phyloP scores from a whole-genome alignment of 371 early-diverging fungal species.

The Apophysomyces sp. region DNA sequence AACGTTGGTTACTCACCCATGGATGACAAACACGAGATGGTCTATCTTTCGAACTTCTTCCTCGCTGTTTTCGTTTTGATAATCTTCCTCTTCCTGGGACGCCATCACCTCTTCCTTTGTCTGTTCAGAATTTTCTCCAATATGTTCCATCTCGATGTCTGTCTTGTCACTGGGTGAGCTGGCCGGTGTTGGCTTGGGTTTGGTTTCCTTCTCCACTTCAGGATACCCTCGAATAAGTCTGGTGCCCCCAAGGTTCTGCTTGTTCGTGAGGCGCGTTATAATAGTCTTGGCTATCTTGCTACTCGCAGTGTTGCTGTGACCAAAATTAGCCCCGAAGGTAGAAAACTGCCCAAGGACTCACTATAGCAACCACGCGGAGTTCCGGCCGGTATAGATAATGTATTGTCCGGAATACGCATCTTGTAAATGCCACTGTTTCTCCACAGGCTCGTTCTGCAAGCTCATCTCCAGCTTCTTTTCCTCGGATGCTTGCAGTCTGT shows the following conservation, averaged over 20 bases:
- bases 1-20: constrained; percentile 51
- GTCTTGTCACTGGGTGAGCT: background rate
- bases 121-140: constrained; percentile 4
- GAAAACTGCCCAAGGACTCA: too few species aligned
- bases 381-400: constrained; percentile 64
- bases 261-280: constrained; percentile 61
- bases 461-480: constrained; percentile 34
- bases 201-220: constrained; percentile 55
- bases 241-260: constrained; percentile 67
- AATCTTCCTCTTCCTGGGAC: constrained; percentile 52
- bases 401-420: constrained; percentile 76
- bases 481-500: constrained; percentile 17
- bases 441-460: constrained; percentile 30
- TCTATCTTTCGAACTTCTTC: constrained; percentile 68
- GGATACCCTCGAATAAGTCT: constrained; percentile 72
- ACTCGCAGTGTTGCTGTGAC: constrained; percentile 31
- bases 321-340: background rate
- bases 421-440: constrained; percentile 68
- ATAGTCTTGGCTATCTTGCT: constrained; percentile 74
- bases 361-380: constrained; percentile 69
- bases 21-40: constrained; percentile 78
- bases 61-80: constrained; percentile 58
- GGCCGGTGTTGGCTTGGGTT: background rate
- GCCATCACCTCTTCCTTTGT: background rate
- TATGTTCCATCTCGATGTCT: constrained; percentile 5